Evolutionary conservation across 2,329 filamentous ascomycete species (phyloP).

Genomic region (Penicillium sp.): DNA sequence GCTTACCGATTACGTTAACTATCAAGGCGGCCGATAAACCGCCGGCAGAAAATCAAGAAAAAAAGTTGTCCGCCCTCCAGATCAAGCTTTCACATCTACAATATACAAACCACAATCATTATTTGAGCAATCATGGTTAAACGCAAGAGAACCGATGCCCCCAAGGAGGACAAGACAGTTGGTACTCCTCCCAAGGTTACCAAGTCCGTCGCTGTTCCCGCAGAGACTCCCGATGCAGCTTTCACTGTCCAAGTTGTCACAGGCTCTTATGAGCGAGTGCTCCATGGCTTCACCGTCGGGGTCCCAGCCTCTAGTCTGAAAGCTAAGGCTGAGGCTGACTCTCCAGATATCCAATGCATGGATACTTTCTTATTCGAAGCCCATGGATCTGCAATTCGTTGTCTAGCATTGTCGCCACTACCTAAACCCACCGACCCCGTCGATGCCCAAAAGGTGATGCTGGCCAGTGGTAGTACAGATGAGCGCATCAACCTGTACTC

Average conservation of each 20-base stretch:
- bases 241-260: conserved; percentile 82
- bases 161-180: conserved; percentile 27
- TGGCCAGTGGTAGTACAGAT: conserved; percentile 90
- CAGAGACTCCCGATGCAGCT: conserved; percentile 31
- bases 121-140: conserved; percentile 40
- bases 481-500: conserved; percentile 94
- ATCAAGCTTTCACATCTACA: conserved; percentile 4
- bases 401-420: conserved; percentile 78
- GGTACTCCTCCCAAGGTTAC: conserved; percentile 34
- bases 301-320: conserved; percentile 48
- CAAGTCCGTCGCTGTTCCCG: conserved; percentile 33
- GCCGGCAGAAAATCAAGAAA: conserved; percentile 24
- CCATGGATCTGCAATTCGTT: conserved; percentile 85
- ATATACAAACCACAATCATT: background rate
- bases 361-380: conserved; percentile 97
- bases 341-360: conserved; percentile 63
- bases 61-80: conserved; percentile 17
- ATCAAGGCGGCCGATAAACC: conserved; percentile 23
- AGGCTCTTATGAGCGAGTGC: conserved; percentile 88
- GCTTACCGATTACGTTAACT: too few species aligned
- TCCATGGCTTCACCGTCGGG: conserved; percentile 85
- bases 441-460: conserved; percentile 75
- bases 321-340: conserved; percentile 27
- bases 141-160: conserved; percentile 44
- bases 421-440: conserved; percentile 53